Evolutionary conservation across 1,139 yeast genomes (phyloP), one percentile per base, ranked within the genome.

Genomic region (Yamadazyma trypodendri): DNA sequence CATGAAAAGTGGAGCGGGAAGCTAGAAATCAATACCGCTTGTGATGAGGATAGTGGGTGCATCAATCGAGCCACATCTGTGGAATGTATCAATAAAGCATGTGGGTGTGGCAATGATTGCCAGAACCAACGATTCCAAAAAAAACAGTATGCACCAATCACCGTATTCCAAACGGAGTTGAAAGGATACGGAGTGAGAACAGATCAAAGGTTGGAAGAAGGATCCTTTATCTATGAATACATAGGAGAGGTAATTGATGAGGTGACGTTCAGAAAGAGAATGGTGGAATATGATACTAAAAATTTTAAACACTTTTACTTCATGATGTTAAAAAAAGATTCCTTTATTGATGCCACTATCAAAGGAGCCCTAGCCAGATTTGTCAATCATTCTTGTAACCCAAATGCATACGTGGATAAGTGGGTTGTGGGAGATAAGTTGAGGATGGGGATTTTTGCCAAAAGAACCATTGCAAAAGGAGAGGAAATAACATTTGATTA

Each of bases 401-500:
- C 98, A 5, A 92, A 92, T 61, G 92, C 96, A 14, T 88, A 78
- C 54, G 96, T 92, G 31, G 97, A 90, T 60, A 92, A 92, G 64
- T 92, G 98, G 98, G 94, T 89, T 14, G 97, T 92, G 12, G 92
- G 90, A 15, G 87, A 85, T 46, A 84, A 86, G 56, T 71, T 88
- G 43, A 75, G 89, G 50, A 92, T 92, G 97, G 98, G 98, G 27
- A 86, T 92, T 17, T 92, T 92, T 59, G 87, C 97, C 37, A 84
- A 85, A 51, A 69, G 95, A 46, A 62, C 68, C 24, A 87, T 92
- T 39, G 41, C 50, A n/a, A 61, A 62, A 39, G 96, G 96, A 34
- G 97, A 92, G 60, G 98, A 92, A 58, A 80, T 92, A 46, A 87
- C 97, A 0, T 87, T 92, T 63, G 96, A 92, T 61, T 92, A 92